Evolutionary conservation across 2,329 filamentous ascomycete species (phyloP).

Genomic region (Cladosporium sp.): DNA sequence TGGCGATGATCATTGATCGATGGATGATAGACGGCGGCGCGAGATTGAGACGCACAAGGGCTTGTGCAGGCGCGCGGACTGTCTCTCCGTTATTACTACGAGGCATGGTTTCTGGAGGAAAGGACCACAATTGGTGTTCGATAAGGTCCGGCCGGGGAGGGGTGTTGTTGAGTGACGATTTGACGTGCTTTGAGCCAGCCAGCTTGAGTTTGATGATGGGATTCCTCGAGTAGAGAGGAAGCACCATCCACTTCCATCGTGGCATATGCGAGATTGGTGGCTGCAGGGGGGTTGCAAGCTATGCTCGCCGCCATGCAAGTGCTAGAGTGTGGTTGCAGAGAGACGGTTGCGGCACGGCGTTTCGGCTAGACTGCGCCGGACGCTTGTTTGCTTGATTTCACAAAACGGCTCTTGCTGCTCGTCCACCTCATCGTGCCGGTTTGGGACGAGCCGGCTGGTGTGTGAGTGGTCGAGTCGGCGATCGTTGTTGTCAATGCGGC

Average conservation of each 20-base stretch:
- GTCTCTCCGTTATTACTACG: conserved; percentile 7
- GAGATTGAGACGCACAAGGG: conserved; percentile 8
- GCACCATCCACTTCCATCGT: no score
- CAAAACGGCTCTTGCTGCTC: background rate
- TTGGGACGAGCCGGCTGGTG: conserved; percentile 1
- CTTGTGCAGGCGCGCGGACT: background rate
- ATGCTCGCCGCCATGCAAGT: no score
- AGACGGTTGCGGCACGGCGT: conserved; percentile 10
- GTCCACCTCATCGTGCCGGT: conserved; percentile 1
- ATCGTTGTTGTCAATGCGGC: conserved; percentile 10
- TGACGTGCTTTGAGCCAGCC: no score
- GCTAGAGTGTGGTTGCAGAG: conserved; percentile 6
- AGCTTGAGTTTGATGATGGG: background rate
- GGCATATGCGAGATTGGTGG: conserved; percentile 14
- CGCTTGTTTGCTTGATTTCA: conserved; percentile 13
- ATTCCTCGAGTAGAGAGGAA: background rate
- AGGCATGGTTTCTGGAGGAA: background rate
- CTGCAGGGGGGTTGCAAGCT: conserved; percentile 13
- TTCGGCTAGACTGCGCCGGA: conserved; percentile 1
- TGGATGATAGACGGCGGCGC: background rate
- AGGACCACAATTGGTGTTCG: no score
- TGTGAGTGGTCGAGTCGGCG: conserved; percentile 6
- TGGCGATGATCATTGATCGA: background rate
- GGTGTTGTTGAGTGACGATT: no score
- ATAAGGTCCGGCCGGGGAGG: no score